Evolutionary conservation across 2,329 filamentous ascomycete genomes (phyloP).

Genomic region (Lecanicillium sp.): DNA sequence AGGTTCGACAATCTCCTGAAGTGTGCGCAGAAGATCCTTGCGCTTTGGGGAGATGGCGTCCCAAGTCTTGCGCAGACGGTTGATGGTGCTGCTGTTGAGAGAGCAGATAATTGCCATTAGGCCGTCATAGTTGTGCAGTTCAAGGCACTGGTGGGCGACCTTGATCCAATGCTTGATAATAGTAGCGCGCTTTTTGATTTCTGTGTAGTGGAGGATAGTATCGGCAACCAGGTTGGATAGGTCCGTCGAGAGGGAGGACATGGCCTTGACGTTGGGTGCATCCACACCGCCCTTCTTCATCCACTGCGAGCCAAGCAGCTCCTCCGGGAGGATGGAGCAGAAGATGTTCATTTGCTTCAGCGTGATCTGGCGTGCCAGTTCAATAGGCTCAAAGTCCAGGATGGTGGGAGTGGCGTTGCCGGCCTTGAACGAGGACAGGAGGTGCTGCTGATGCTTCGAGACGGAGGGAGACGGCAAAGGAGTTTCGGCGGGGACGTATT

Average conservation of each 20-base stretch:
- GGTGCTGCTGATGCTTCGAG: conserved; percentile 67
- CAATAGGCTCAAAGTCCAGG: conserved; percentile 84
- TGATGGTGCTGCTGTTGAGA: conserved; percentile 85
- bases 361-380: conserved; percentile 87
- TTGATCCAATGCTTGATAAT: conserved; percentile 99
- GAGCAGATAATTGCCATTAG: conserved; percentile 97
- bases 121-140: conserved; percentile 92
- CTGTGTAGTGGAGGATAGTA: conserved; percentile 80
- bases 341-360: conserved; percentile 89
- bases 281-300: conserved; percentile 77
- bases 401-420: conserved; percentile 67
- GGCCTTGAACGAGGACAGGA: conserved; percentile 67
- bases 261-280: conserved; percentile 85
- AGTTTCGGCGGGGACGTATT: conserved; percentile 64
- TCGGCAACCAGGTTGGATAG: conserved; percentile 89
- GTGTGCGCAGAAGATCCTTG: conserved; percentile 67
- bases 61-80: conserved; percentile 85
- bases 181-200: conserved; percentile 83
- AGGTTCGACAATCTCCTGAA: conserved; percentile 82
- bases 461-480: conserved; percentile 65
- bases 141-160: conserved; percentile 77
- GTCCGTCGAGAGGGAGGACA: conserved; percentile 89
- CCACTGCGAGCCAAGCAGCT: conserved; percentile 88
- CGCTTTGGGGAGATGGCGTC: conserved; percentile 79
- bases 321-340: conserved; percentile 85